phyloP scores from a whole-genome alignment of 2,329 filamentous ascomycete species.

The Pyrenophora graminea region DNA sequence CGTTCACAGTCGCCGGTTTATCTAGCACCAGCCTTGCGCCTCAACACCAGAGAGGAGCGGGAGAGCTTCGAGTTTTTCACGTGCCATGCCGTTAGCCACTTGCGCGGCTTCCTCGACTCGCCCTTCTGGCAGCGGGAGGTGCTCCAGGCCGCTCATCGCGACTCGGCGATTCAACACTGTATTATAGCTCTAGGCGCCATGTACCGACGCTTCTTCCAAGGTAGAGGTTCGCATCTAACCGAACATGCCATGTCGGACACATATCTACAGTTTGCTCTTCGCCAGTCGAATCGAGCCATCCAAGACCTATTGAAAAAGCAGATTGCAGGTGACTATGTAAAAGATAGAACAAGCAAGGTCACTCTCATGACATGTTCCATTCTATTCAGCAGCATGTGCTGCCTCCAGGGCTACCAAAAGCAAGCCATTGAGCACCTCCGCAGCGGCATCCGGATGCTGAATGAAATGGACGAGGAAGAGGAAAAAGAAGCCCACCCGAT shows the following conservation, averaged over 20 bases:
- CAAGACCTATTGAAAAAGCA: conserved; percentile 24
- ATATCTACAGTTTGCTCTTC: conserved; percentile 36
- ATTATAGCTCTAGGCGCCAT: conserved; percentile 39
- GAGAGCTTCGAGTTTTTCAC: conserved; percentile 41
- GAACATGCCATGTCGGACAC: conserved; percentile 29
- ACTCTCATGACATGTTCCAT: conserved; percentile 39
- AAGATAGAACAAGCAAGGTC: conserved; percentile 25
- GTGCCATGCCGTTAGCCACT: conserved; percentile 26
- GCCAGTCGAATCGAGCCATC: conserved; percentile 39
- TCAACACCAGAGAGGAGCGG: conserved; percentile 29
- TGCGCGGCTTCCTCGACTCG: conserved; percentile 37
- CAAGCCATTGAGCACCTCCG: conserved; percentile 37
- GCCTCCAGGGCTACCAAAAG: conserved; percentile 38
- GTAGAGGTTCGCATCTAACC: conserved; percentile 23
- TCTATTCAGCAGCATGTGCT: conserved; percentile 38
- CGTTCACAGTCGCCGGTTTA: conserved; percentile 14
- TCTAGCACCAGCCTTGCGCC: conserved; percentile 21
- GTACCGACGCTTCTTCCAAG: conserved; percentile 37
- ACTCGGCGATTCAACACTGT: conserved; percentile 37
- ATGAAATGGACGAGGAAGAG: conserved; percentile 29
- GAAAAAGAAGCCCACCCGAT: conserved; percentile 24
- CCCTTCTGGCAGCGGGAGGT: conserved; percentile 40
- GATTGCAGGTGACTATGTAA: neutral
- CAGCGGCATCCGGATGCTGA: conserved; percentile 37
- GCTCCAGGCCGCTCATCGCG: conserved; percentile 38